Percentiles rank a stretch among this genome's conserved stretches.
phyloP scores from a whole-genome alignment of 805 yeast species.

The Phaffomyces thermotolerans region DNA sequence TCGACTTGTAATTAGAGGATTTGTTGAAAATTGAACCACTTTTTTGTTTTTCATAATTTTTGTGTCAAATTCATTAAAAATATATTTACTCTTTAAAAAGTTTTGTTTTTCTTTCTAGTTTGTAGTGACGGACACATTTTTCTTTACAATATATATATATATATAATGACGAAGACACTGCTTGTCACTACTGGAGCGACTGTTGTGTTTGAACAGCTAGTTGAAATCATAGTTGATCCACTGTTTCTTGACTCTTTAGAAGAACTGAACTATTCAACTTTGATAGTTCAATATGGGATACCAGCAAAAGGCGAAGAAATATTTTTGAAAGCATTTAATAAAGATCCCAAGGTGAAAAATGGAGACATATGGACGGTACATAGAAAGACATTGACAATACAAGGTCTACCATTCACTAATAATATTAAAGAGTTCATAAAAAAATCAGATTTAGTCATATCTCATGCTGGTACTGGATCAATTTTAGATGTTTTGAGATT shows the following conservation, averaged over 20 bases:
- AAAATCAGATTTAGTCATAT: constrained; percentile 53
- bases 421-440: constrained; percentile 36
- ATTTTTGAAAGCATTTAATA: constrained; percentile 9
- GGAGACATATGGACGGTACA: constrained; percentile 1
- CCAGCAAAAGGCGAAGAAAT: constrained; percentile 23
- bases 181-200: constrained; percentile 90
- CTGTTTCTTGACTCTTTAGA: constrained; percentile 32
- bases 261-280: constrained; percentile 28
- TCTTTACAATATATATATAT: too few species aligned
- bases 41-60: not conserved
- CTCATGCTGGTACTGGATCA: constrained; percentile 93
- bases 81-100: too few species aligned
- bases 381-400: constrained; percentile 23
- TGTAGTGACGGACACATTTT: too few species aligned
- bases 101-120: too few species aligned
- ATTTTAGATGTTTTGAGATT: constrained; percentile 67
- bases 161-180: constrained; percentile 10
- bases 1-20: too few species aligned
- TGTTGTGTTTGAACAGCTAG: constrained; percentile 60
- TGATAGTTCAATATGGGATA: constrained; percentile 58
- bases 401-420: constrained; percentile 42
- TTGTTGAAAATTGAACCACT: not conserved
- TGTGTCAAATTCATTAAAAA: too few species aligned
- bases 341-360: not conserved
- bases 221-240: constrained; percentile 34